Base-by-base conservation (phyloP, 257 asterid species). In the Gynochthodes officinalis region DNA sequence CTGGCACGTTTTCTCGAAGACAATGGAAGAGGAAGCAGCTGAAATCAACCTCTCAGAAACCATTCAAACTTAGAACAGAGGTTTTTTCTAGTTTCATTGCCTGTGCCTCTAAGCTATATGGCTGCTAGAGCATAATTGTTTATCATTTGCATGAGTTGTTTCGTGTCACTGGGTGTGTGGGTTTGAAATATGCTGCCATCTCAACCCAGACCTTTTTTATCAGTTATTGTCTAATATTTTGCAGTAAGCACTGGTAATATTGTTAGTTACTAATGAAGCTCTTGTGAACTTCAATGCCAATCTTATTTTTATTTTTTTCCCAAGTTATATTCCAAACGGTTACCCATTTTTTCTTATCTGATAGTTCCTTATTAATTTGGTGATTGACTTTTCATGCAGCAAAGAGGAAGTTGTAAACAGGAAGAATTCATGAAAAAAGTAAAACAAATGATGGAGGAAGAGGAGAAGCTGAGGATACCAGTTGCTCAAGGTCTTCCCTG, bases 401-500 rank as follows among this genome's bases (percentile, higher is more conserved):
- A 89, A 88, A 90, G 99, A 77, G 99, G 98, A 68, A 90, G 80
- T 77, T 63, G 55, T 72, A 90, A 92, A 87, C 97, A 92, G 81
- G 96, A 92, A 83, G 97, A 90, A 75, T 86, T 92, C 69, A 32
- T 82, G 74, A 90, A 85, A 75, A 92, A 86, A 84, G 79, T 95
- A 64, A 90, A 88, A 73, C 84, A 90, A 61, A 85, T 79, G 89
- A 65, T 77, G 76, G 96, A 89, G 77, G 96, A 90, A 78, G 96
- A 92, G 79, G 96, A 92, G 85, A 95, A 82, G 78, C 77, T 68
- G 85, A 75, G 96, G 83, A 82, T 89, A 83, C 97, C 96, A 62
- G 30, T 92, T 64, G 98, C 99, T 37, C 98, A 89, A 77, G 98
- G 97, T 78, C 97, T 95, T 79, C 99, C 99, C 27, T 90, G 94